Percentiles rank a stretch among this genome's conserved stretches.
Conservation (phyloP, 352 stramenopile species). For the Pythium periplocum region DNA sequence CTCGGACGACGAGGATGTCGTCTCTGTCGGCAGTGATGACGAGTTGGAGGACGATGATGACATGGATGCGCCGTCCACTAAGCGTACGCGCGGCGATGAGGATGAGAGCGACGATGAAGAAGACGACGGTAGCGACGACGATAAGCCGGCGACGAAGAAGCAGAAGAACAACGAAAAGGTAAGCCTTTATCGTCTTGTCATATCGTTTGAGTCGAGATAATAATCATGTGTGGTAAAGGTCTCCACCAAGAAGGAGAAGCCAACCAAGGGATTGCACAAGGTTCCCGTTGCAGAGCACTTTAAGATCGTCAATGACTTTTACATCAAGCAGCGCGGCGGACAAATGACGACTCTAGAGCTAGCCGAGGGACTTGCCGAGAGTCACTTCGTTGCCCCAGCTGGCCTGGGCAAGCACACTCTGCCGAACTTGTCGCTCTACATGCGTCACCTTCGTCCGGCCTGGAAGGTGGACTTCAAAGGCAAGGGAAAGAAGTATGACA, state of each 20-base stretch:
- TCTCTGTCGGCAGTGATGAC: conserved; percentile 74
- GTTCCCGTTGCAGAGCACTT: conserved; percentile 75
- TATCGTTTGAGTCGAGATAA: too few relatives aligned
- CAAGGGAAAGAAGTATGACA: conserved; percentile 77
- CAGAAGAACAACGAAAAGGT: conserved; percentile 27
- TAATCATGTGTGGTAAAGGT: conserved; percentile 2
- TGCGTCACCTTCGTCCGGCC: conserved; percentile 60
- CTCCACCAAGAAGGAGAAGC: conserved; percentile 20
- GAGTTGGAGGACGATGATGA: conserved; percentile 74
- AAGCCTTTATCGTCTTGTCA: neutral
- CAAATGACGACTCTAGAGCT: conserved; percentile 82
- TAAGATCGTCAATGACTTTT: conserved; percentile 77
- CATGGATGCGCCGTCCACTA: conserved; percentile 33
- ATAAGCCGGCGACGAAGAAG: conserved; percentile 33
- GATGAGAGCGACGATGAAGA: conserved; percentile 24
- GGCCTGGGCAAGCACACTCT: conserved; percentile 81
- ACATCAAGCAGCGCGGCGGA: conserved; percentile 66
- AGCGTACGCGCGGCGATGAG: conserved; percentile 35
- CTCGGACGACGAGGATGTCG: conserved; percentile 27
- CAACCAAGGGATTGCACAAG: conserved; percentile 71
- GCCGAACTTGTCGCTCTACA: conserved; percentile 61
- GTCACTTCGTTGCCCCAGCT: conserved; percentile 52
- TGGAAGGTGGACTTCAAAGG: conserved; percentile 78
- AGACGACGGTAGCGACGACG: conserved; percentile 9
- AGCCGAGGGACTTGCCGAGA: conserved; percentile 72